These are phyloP conservation scores for Chaetomium sp. DNA, from an alignment of 2,329 filamentous ascomycete genomes.

Conservation along the genomic window DNA sequence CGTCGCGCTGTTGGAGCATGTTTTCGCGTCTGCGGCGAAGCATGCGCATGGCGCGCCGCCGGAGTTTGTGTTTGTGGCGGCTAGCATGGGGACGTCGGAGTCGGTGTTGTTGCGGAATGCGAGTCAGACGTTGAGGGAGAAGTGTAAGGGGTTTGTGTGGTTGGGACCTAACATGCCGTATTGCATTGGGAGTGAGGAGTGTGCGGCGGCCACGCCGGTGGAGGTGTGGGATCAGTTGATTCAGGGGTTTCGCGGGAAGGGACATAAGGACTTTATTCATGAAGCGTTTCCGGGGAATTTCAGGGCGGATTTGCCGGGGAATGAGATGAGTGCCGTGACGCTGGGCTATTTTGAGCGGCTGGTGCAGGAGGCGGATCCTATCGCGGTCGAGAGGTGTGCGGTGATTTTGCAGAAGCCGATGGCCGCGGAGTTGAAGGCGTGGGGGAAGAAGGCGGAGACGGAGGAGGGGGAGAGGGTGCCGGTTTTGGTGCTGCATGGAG, in stretches of 20 bases:
- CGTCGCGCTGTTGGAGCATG: slow-evolving; percentile 10
- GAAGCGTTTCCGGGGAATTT: slow-evolving; percentile 9
- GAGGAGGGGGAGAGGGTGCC: neutral
- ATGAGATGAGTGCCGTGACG: slow-evolving; percentile 2
- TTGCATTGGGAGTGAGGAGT: slow-evolving; percentile 1
- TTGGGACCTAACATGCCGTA: slow-evolving; percentile 19
- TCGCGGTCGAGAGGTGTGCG: slow-evolving; percentile 12
- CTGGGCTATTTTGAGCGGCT: slow-evolving; percentile 15
- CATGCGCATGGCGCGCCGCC: neutral
- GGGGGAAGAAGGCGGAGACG: neutral
- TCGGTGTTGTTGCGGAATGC: slow-evolving; percentile 6
- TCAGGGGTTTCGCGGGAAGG: slow-evolving; percentile 2
- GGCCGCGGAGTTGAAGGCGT: slow-evolving; percentile 5
- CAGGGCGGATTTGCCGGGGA: slow-evolving; percentile 5
- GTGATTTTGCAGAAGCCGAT: neutral
- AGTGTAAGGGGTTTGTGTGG: slow-evolving; percentile 20
- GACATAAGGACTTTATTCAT: slow-evolving; percentile 3
- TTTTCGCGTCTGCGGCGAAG: neutral
- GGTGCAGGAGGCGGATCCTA: slow-evolving; percentile 11
- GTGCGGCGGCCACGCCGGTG: neutral
- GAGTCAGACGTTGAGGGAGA: neutral
- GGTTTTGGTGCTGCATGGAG: slow-evolving; percentile 16
- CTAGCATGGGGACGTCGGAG: slow-evolving; percentile 18
- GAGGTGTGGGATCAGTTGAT: slow-evolving; percentile 7
- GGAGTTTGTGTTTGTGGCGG: slow-evolving; percentile 16